phyloP scores from a whole-genome alignment of 2,329 filamentous ascomycete genomes.

The Cercospora canescens region DNA sequence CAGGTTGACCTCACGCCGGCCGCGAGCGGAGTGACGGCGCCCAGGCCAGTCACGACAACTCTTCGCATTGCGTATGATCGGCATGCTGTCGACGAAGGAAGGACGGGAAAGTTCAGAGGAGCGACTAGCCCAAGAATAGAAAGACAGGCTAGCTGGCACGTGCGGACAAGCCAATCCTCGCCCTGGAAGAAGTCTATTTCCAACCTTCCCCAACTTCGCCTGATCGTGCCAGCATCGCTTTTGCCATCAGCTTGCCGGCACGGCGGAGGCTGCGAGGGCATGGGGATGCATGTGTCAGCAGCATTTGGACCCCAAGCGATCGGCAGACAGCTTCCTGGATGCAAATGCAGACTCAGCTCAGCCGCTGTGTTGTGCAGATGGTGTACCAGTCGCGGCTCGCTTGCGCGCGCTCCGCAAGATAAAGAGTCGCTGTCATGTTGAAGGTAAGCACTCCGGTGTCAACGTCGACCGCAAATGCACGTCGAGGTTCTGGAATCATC shows the following conservation, averaged over 20 bases:
- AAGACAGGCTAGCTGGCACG: background rate
- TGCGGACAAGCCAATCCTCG: background rate
- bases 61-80: conserved; percentile 45
- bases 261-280: background rate
- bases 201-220: background rate
- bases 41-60: conserved; percentile 52
- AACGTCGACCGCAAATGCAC: background rate
- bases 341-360: background rate
- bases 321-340: background rate
- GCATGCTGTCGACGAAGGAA: background rate
- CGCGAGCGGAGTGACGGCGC: conserved; percentile 46
- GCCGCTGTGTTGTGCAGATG: conserved; percentile 1
- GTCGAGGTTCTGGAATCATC: background rate
- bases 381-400: conserved; percentile 1
- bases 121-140: background rate
- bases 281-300: background rate
- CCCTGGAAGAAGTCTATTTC: background rate
- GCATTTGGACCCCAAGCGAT: background rate
- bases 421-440: background rate
- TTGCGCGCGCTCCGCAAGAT: background rate
- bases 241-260: background rate
- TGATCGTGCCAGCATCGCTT: background rate
- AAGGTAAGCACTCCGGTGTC: background rate
- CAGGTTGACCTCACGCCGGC: conserved; percentile 66
- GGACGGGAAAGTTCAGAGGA: background rate